Conservation (phyloP, 2,329 filamentous ascomycete genomes). For the Trichoderma polysporum region DNA sequence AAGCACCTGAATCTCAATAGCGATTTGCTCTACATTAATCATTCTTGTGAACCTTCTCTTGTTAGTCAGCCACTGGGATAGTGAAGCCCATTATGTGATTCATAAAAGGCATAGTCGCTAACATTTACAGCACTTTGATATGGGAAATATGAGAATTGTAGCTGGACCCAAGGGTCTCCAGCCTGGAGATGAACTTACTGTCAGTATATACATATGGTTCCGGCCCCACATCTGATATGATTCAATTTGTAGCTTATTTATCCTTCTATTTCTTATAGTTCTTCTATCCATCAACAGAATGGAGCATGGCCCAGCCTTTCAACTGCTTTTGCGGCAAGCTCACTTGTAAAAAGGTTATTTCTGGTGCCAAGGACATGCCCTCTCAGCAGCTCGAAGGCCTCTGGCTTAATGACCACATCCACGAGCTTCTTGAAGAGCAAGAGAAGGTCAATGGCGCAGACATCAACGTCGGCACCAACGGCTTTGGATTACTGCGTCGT, state of each 20-base stretch:
- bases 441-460: conserved; percentile 22
- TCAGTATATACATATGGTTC: conserved; percentile 30
- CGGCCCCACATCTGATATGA: neutral
- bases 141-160: conserved; percentile 54
- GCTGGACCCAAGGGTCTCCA: conserved; percentile 57
- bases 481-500: conserved; percentile 33
- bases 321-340: conserved; percentile 60
- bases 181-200: conserved; percentile 58
- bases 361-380: conserved; percentile 62
- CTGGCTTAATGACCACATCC: conserved; percentile 64
- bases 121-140: conserved; percentile 57
- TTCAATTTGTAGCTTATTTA: neutral
- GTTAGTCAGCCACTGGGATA: conserved; percentile 42
- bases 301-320: conserved; percentile 72
- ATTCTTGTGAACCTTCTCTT: conserved; percentile 65
- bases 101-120: neutral
- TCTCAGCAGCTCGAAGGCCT: conserved; percentile 53
- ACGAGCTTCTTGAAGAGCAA: conserved; percentile 50
- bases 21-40: conserved; percentile 66
- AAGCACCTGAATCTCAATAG: conserved; percentile 63
- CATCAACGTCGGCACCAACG: neutral
- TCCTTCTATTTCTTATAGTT: conserved; percentile 43
- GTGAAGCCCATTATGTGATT: neutral
- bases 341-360: conserved; percentile 61
- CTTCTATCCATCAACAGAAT: conserved; percentile 76